Conservation (phyloP, 1,284 basidiomycete species). For the Crepidotus sp. region DNA sequence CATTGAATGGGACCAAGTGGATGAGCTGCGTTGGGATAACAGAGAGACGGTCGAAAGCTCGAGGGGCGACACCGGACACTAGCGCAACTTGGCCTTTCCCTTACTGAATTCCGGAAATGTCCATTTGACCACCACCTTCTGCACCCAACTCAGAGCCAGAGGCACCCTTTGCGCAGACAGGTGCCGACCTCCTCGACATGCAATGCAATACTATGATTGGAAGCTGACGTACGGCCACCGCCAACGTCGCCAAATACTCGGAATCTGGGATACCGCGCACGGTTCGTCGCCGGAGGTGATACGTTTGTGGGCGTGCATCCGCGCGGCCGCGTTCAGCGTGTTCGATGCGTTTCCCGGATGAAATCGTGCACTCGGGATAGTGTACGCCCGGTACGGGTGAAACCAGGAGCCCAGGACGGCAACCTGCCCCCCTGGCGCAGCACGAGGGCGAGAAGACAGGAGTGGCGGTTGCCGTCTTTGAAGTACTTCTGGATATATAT, state of each 20-base stretch:
- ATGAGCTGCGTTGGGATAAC: conserved; percentile 12
- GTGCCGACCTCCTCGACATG: conserved; percentile 8
- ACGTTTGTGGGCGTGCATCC: conserved; percentile 1
- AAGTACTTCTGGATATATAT: conserved; percentile 4
- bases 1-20: conserved; percentile 12
- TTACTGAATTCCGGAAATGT: conserved; percentile 14
- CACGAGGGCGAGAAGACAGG: conserved; percentile 8
- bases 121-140: conserved; percentile 14
- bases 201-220: conserved; percentile 10
- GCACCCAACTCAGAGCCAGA: conserved; percentile 2
- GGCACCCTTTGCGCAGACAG: neutral
- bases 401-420: conserved; percentile 15
- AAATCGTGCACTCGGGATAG: conserved; percentile 14
- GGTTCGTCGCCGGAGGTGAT: conserved; percentile 11
- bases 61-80: neutral
- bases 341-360: conserved; percentile 17
- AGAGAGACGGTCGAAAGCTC: conserved; percentile 1
- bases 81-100: conserved; percentile 8
- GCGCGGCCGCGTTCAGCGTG: conserved; percentile 8
- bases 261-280: neutral
- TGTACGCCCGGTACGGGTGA: conserved; percentile 14
- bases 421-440: conserved; percentile 5
- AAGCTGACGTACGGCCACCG: conserved; percentile 11
- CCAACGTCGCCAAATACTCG: conserved; percentile 8
- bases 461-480: conserved; percentile 15